phyloP scores from a whole-genome alignment of 2,329 filamentous ascomycete genomes.

The Colletotrichum lentis region DNA sequence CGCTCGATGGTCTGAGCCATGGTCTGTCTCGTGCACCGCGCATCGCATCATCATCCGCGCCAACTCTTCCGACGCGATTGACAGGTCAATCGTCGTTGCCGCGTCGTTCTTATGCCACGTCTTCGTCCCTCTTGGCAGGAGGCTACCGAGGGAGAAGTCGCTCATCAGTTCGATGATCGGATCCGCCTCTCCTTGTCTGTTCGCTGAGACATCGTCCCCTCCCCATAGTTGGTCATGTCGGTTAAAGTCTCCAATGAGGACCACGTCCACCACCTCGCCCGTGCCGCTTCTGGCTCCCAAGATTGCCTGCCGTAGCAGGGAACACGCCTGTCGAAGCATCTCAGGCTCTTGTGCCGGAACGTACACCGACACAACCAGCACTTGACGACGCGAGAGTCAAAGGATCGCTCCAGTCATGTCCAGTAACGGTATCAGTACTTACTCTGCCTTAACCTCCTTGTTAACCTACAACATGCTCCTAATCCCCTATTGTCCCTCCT shows the following conservation, averaged over 20 bases:
- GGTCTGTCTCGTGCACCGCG: slow-evolving; percentile 37
- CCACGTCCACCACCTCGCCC: slow-evolving; percentile 1
- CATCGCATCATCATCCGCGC: slow-evolving; percentile 37
- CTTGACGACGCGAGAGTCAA: not conserved
- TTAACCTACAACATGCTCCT: slow-evolving; percentile 40
- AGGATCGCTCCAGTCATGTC: not conserved
- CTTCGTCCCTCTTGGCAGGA: slow-evolving; percentile 48
- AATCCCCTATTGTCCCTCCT: slow-evolving; percentile 37
- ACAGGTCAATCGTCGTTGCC: slow-evolving; percentile 43
- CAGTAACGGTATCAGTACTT: not conserved
- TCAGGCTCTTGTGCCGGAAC: not conserved
- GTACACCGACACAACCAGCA: not conserved
- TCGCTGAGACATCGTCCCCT: slow-evolving; percentile 36
- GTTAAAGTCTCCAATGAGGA: slow-evolving; percentile 39
- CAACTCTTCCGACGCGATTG: slow-evolving; percentile 41
- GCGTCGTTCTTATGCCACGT: slow-evolving; percentile 43
- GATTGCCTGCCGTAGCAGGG: not conserved
- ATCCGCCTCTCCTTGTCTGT: slow-evolving; percentile 48
- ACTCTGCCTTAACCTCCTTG: slow-evolving; percentile 10
- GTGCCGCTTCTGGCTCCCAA: too few relatives aligned
- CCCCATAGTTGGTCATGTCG: slow-evolving; percentile 39
- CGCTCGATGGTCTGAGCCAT: slow-evolving; percentile 45
- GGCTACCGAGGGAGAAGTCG: slow-evolving; percentile 45
- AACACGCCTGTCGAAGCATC: not conserved
- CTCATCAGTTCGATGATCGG: slow-evolving; percentile 49